These are phyloP conservation scores for Cercospora zeina DNA, from an alignment of 2,329 filamentous ascomycete genomes.

Conservation along the genomic window DNA sequence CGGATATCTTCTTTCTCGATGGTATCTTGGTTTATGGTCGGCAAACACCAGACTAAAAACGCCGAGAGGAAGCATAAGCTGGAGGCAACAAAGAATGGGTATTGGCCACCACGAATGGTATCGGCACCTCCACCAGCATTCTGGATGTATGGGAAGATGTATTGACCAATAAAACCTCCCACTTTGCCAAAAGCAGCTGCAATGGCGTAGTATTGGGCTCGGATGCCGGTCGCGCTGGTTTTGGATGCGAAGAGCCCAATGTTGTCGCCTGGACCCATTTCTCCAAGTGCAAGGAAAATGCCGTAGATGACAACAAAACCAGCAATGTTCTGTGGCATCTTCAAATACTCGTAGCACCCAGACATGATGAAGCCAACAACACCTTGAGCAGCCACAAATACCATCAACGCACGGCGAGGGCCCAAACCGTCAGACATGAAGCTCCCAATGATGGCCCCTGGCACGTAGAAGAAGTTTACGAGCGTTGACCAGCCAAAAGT, in stretches of 20 bases:
- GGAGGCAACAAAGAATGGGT: conserved; percentile 86
- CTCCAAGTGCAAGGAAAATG: conserved; percentile 72
- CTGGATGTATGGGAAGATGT: conserved; percentile 67
- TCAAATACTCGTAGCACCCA: conserved; percentile 71
- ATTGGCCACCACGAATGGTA: conserved; percentile 63
- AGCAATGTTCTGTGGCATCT: conserved; percentile 64
- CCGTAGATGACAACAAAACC: conserved; percentile 78
- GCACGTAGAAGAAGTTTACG: conserved; percentile 85
- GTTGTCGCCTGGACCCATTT: conserved; percentile 86
- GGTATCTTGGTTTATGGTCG: conserved; percentile 78
- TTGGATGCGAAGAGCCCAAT: conserved; percentile 86
- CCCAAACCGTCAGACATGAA: conserved; percentile 77
- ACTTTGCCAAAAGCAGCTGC: conserved; percentile 74
- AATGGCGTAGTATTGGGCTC: conserved; percentile 72
- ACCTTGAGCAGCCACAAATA: conserved; percentile 71
- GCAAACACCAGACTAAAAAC: conserved; percentile 65
- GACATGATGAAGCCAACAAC: conserved; percentile 88
- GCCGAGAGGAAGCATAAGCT: conserved; percentile 75
- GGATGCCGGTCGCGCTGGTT: conserved; percentile 79
- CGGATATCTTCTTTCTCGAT: conserved; percentile 74
- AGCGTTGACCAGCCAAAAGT: conserved; percentile 79
- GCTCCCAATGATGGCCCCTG: conserved; percentile 75
- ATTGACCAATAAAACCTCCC: conserved; percentile 74
- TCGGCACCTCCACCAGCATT: conserved; percentile 57
- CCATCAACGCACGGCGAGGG: conserved; percentile 69